Conservation (phyloP, 2,329 filamentous ascomycete genomes). For the Penicillium sp. region DNA sequence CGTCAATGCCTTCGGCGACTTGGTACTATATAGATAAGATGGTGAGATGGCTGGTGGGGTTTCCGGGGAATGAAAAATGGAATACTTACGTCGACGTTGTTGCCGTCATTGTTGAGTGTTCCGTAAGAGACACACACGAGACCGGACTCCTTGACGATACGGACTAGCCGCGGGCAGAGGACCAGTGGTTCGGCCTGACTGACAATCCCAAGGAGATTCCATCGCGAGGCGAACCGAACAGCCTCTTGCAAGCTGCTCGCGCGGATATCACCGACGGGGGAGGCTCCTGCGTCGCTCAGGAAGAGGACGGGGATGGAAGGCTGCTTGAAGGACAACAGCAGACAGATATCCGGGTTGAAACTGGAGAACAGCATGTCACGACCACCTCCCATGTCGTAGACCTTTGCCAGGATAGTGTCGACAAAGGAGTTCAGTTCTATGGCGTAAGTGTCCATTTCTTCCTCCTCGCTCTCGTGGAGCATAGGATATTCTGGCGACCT, state of each 20-base stretch:
- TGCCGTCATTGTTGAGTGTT: slow-evolving; percentile 80
- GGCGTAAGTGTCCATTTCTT: slow-evolving; percentile 94
- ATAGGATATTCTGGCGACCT: slow-evolving; percentile 74
- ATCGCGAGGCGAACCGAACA: slow-evolving; percentile 87
- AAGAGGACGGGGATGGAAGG: slow-evolving; percentile 95
- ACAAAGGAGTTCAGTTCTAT: slow-evolving; percentile 96
- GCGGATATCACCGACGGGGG: slow-evolving; percentile 78
- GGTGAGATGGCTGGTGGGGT: neutral
- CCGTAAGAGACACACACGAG: slow-evolving; percentile 95
- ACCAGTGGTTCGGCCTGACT: slow-evolving; percentile 84
- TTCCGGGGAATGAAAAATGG: neutral
- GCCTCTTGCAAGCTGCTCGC: slow-evolving; percentile 93
- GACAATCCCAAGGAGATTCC: slow-evolving; percentile 92
- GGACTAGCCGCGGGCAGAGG: slow-evolving; percentile 81
- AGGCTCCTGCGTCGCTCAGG: slow-evolving; percentile 83
- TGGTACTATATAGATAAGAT: slow-evolving; percentile 58
- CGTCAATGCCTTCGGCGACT: slow-evolving; percentile 93
- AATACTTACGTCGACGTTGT: slow-evolving; percentile 74
- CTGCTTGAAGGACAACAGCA: slow-evolving; percentile 94
- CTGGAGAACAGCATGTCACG: slow-evolving; percentile 96
- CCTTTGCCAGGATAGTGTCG: slow-evolving; percentile 84
- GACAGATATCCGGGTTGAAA: slow-evolving; percentile 95
- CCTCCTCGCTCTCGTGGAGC: slow-evolving; percentile 90
- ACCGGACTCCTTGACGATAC: slow-evolving; percentile 89
- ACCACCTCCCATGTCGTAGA: slow-evolving; percentile 77